These are phyloP conservation scores for Trichoderma breve DNA, from an alignment of 2,329 filamentous ascomycete species.

Conservation along the genomic window DNA sequence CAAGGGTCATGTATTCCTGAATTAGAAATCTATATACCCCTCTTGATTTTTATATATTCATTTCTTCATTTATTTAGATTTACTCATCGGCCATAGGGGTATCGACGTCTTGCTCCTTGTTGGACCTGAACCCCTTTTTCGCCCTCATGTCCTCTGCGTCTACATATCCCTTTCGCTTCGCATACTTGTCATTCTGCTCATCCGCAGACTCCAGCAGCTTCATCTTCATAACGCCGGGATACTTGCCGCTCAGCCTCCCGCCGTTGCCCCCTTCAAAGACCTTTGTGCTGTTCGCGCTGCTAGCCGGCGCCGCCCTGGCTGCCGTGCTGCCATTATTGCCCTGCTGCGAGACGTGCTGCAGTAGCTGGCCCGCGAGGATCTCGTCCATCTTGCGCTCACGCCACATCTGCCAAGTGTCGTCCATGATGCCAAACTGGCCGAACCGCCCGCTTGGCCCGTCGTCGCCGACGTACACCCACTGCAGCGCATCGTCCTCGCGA, in stretches of 20 bases:
- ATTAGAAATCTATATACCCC: background rate
- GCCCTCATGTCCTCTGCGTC: constrained; percentile 49
- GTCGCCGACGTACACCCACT: constrained; percentile 80
- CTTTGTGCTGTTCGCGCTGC: constrained; percentile 29
- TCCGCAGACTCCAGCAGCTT: constrained; percentile 48
- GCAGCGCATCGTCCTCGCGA: constrained; percentile 55
- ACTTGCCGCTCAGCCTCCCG: constrained; percentile 51
- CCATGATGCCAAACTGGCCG: constrained; percentile 64
- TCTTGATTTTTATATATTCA: background rate
- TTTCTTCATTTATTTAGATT: background rate
- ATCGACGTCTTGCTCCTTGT: constrained; percentile 27
- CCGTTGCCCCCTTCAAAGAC: constrained; percentile 57
- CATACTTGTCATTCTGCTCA: constrained; percentile 60
- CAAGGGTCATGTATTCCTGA: background rate
- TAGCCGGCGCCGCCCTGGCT: background rate
- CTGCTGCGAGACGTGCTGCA: constrained; percentile 58
- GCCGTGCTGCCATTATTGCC: constrained; percentile 24
- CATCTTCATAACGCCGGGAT: constrained; percentile 55
- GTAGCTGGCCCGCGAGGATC: constrained; percentile 70
- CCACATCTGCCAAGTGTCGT: constrained; percentile 81
- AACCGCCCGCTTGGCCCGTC: constrained; percentile 58
- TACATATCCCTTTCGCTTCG: constrained; percentile 58
- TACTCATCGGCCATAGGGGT: constrained; percentile 6
- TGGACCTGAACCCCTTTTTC: constrained; percentile 33
- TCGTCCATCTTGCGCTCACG: constrained; percentile 85